Conservation (phyloP, 2,329 filamentous ascomycete species). For the Aureobasidium pullulans region DNA sequence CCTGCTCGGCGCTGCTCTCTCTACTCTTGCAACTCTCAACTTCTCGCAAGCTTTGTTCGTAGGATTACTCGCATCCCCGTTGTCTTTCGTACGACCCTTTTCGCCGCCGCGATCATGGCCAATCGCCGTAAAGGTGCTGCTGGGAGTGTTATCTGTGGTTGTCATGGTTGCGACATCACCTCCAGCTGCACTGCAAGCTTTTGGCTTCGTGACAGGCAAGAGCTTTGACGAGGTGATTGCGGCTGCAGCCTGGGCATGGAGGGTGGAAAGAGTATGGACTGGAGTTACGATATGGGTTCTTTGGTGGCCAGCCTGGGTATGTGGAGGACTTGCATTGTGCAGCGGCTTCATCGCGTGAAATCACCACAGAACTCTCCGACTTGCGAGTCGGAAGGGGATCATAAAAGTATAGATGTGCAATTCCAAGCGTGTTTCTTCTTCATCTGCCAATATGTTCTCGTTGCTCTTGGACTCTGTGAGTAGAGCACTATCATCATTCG, state of each 20-base stretch:
- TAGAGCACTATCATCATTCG: background rate
- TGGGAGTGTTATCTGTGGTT: conserved; percentile 9
- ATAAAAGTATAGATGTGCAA: background rate
- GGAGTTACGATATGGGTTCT: conserved; percentile 17
- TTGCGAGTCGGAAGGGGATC: background rate
- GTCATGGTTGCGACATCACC: conserved; percentile 14
- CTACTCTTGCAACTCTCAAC: conserved; percentile 88
- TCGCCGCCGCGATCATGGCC: conserved; percentile 10
- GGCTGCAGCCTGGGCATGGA: conserved; percentile 17
- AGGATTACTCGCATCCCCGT: conserved; percentile 68
- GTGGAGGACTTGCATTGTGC: conserved; percentile 14
- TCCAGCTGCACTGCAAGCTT: conserved; percentile 13
- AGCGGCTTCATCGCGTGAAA: conserved; percentile 8
- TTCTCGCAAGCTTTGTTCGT: conserved; percentile 85
- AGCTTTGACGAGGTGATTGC: conserved; percentile 13
- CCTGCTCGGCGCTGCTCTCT: conserved; percentile 82
- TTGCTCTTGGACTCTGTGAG: background rate
- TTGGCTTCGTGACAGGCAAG: conserved; percentile 10
- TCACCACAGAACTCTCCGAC: background rate
- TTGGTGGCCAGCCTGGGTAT: conserved; percentile 18
- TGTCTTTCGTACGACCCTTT: conserved; percentile 59
- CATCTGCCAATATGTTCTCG: background rate
- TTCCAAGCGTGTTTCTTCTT: background rate
- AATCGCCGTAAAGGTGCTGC: background rate
- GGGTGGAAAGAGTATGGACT: conserved; percentile 17